Evolutionary conservation across 2,329 filamentous ascomycete species (phyloP).

Genomic region (Clarireedia hainanense): DNA sequence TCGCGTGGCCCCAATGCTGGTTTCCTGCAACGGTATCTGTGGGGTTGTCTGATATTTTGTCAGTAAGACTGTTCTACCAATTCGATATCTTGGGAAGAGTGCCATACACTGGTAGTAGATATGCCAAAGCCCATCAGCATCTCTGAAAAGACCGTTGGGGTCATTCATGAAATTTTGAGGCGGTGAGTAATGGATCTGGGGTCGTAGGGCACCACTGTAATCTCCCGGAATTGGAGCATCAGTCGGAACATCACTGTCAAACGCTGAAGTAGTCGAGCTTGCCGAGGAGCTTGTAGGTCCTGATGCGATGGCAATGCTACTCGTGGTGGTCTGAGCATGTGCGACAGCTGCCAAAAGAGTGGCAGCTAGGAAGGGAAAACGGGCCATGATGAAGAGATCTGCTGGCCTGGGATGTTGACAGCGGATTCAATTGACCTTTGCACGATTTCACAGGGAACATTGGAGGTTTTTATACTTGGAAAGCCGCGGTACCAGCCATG

Average conservation of each 20-base stretch:
- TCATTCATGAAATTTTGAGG: slow-evolving; percentile 51
- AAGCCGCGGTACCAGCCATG: neutral
- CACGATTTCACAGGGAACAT: neutral
- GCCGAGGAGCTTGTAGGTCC: slow-evolving; percentile 11
- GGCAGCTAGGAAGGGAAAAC: slow-evolving; percentile 1
- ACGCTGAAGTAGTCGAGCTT: slow-evolving; percentile 13
- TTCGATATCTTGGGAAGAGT: neutral
- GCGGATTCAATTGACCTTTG: neutral
- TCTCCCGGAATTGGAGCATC: slow-evolving; percentile 18
- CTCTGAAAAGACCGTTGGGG: slow-evolving; percentile 56
- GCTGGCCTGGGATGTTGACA: neutral
- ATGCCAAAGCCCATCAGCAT: slow-evolving; percentile 50
- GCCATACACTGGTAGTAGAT: slow-evolving; percentile 54
- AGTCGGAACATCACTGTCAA: slow-evolving; percentile 18
- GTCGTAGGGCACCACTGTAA: slow-evolving; percentile 27
- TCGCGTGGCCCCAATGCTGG: slow-evolving; percentile 62
- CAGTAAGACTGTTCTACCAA: neutral
- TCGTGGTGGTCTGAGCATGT: neutral
- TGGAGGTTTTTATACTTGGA: neutral
- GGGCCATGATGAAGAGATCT: neutral
- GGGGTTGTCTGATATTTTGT: slow-evolving; percentile 37
- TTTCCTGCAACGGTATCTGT: slow-evolving; percentile 43
- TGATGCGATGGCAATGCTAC: slow-evolving; percentile 9
- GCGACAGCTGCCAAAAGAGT: slow-evolving; percentile 12
- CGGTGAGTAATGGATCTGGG: slow-evolving; percentile 49